Conservation (phyloP, 2,329 filamentous ascomycete genomes). For the Trichoderma breve region DNA sequence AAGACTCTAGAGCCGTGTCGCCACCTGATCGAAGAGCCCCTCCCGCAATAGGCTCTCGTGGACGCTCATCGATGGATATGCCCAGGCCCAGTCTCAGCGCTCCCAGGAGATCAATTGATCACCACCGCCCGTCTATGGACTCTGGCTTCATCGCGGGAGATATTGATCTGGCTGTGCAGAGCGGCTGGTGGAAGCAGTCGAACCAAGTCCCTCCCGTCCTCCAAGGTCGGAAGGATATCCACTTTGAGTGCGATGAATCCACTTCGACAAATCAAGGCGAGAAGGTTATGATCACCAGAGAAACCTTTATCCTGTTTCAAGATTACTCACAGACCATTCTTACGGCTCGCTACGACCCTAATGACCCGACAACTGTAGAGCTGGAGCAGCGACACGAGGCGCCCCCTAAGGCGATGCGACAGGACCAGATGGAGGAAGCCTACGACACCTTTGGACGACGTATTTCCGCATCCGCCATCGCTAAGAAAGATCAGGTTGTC, state of each 20-base stretch:
- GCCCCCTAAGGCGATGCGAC: conserved; percentile 76
- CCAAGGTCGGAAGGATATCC: conserved; percentile 78
- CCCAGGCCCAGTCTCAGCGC: conserved; percentile 36
- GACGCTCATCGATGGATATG: conserved; percentile 37
- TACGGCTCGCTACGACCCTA: conserved; percentile 73
- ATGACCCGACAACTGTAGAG: conserved; percentile 68
- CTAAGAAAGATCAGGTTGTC: conserved; percentile 76
- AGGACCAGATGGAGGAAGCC: conserved; percentile 88
- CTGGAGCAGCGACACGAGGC: conserved; percentile 84
- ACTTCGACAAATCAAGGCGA: conserved; percentile 67
- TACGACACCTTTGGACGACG: conserved; percentile 78
- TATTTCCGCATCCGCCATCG: conserved; percentile 67
- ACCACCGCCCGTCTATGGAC: conserved; percentile 70
- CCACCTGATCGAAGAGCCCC: conserved; percentile 48
- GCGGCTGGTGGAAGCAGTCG: conserved; percentile 84
- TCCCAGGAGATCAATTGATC: conserved; percentile 66
- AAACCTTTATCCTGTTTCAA: conserved; percentile 84
- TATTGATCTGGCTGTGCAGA: conserved; percentile 70
- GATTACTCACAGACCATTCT: conserved; percentile 96
- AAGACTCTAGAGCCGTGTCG: conserved; percentile 44
- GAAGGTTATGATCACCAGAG: conserved; percentile 70
- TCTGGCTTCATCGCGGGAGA: conserved; percentile 85
- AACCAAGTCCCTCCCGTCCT: conserved; percentile 78
- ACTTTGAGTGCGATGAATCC: conserved; percentile 78
- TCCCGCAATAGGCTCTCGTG: conserved; percentile 34